These are phyloP conservation scores for Cyclospora cayetanensis DNA, from an alignment of 169 alveolate species.

Conservation along the genomic window DNA sequence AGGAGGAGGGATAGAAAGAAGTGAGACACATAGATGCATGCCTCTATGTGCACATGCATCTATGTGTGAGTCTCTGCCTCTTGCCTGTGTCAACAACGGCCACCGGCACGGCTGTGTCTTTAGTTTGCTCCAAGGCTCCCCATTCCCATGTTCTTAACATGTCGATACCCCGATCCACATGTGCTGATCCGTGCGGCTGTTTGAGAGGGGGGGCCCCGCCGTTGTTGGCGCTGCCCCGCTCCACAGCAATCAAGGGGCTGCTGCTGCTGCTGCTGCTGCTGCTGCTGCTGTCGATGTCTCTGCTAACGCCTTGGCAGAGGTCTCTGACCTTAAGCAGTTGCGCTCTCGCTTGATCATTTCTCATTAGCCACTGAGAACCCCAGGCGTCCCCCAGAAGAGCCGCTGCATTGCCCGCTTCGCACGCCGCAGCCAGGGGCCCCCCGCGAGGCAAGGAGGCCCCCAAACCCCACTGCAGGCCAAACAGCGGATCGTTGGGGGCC, in stretches of 20 bases:
- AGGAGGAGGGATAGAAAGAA: not conserved
- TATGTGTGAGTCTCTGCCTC: not conserved
- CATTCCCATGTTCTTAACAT: constrained; percentile 22
- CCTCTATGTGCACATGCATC: not conserved
- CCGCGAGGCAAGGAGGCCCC: constrained; percentile 28
- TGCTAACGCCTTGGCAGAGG: constrained; percentile 4
- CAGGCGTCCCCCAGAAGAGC: not conserved
- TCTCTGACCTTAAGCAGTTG: constrained; percentile 55
- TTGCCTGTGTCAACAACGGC: constrained; percentile 58
- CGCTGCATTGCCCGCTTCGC: not conserved
- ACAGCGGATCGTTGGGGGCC: constrained; percentile 65
- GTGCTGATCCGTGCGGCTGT: not conserved
- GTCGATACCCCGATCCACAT: not conserved
- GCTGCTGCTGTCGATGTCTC: not conserved
- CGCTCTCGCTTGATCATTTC: not conserved
- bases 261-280: not conserved
- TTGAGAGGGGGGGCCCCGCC: not conserved
- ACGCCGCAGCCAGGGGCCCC: not conserved
- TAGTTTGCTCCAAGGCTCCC: not conserved
- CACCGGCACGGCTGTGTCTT: constrained; percentile 1
- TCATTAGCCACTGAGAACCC: not conserved
- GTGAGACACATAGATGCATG: not conserved
- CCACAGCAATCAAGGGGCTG: not conserved
- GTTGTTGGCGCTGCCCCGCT: not conserved
- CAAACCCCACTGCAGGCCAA: constrained; percentile 56